A percentile compares a stretch with the other conserved stretches of the same genome.
Conservation (phyloP, 352 stramenopile genomes). For the Phytophthora megakarya region DNA sequence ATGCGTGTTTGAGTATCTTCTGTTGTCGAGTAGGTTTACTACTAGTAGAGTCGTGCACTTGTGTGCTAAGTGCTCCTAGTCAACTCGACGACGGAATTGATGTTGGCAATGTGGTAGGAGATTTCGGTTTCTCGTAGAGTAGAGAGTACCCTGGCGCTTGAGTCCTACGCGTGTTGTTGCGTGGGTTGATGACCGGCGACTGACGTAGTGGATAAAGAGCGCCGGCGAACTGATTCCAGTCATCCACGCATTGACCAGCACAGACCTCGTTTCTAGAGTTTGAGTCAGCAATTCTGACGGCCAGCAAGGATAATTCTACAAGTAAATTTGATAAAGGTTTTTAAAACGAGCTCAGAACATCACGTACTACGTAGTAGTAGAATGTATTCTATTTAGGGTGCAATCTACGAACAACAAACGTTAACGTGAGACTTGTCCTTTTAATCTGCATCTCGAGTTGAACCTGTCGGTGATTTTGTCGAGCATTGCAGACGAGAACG, state of each 20-base stretch:
- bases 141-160: not conserved
- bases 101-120: not conserved
- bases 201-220: not conserved
- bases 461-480: not conserved
- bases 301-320: not conserved
- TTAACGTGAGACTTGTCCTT: no score
- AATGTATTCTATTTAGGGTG: no score
- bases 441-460: no score
- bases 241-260: not conserved
- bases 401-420: no score
- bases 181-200: not conserved
- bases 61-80: not conserved
- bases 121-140: constrained; percentile 16
- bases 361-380: no score
- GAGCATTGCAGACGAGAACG: not conserved
- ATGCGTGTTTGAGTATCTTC: no score
- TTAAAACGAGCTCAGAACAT: constrained; percentile 1
- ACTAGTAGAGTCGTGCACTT: not conserved
- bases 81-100: not conserved
- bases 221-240: constrained; percentile 12
- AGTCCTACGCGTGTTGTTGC: not conserved
- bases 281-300: not conserved
- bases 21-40: no score
- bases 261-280: not conserved
- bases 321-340: no score